Evolutionary conservation across 805 yeast genomes (phyloP).

Genomic region (Metschnikowia similis): DNA sequence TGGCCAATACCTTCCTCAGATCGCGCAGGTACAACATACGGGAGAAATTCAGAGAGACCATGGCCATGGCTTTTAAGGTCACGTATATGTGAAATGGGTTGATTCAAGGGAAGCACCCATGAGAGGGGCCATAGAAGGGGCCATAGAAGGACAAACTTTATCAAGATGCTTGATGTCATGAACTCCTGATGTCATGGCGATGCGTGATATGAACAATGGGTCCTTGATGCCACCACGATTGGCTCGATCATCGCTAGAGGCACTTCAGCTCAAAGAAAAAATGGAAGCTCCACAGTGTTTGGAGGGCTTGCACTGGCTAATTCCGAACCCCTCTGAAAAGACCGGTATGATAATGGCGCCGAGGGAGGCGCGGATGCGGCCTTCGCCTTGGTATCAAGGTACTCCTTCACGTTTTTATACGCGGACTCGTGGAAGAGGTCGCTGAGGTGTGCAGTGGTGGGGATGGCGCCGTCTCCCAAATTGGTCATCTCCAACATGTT

Average conservation of each 20-base stretch:
- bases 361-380: background rate
- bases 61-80: conserved; percentile 42
- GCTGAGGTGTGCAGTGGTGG: conserved; percentile 13
- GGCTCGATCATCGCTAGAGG: background rate
- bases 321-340: conserved; percentile 4
- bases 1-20: conserved; percentile 21
- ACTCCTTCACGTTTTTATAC: conserved; percentile 20
- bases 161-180: too few species aligned
- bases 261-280: conserved; percentile 27
- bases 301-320: background rate
- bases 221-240: too few species aligned
- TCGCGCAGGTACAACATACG: conserved; percentile 24
- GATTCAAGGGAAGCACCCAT: background rate
- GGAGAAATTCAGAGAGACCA: conserved; percentile 31
- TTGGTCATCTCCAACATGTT: conserved; percentile 34
- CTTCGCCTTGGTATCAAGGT: background rate
- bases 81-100: conserved; percentile 23
- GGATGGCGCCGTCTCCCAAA: conserved; percentile 10
- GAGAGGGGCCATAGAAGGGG: background rate
- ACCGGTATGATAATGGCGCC: conserved; percentile 10
- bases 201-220: too few species aligned
- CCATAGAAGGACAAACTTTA: too few species aligned
- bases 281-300: conserved; percentile 38
- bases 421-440: conserved; percentile 26
- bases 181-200: too few species aligned